Conservation (phyloP, 768 basidiomycete species). For the Serpula lacrymans region DNA sequence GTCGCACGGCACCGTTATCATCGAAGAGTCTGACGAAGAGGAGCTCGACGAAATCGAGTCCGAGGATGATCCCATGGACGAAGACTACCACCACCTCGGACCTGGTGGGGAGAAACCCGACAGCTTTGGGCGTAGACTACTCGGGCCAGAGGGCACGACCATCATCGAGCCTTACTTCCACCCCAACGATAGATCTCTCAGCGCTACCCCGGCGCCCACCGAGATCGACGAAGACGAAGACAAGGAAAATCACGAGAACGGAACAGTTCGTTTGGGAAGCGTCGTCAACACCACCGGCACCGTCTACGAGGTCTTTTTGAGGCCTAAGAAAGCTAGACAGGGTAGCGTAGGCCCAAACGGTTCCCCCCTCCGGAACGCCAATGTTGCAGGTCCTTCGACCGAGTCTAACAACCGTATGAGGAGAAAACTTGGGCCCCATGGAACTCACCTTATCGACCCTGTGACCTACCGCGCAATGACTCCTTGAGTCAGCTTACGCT, state of each 20-base stretch:
- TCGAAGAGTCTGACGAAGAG: conserved; percentile 8
- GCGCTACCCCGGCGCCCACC: background rate
- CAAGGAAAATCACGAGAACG: background rate
- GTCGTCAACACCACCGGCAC: conserved; percentile 5
- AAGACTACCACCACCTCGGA: too few species aligned
- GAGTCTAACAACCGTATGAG: background rate
- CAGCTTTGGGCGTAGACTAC: conserved; percentile 12
- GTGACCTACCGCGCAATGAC: background rate
- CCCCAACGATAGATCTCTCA: background rate
- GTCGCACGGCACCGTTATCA: conserved; percentile 7
- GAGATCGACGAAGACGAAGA: background rate
- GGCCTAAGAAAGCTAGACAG: background rate
- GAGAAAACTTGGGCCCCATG: conserved; percentile 17
- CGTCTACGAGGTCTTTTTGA: background rate
- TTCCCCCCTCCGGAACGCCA: too few species aligned
- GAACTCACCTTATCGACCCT: conserved; percentile 19
- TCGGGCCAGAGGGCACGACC: conserved; percentile 15
- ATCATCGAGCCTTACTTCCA: conserved; percentile 6
- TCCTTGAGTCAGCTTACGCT: too few species aligned
- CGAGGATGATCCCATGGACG: too few species aligned
- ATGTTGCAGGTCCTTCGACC: conserved; percentile 1
- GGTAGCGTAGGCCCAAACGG: too few species aligned
- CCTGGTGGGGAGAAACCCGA: conserved; percentile 19
- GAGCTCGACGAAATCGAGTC: background rate
- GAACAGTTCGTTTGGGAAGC: too few species aligned